Conservation (phyloP, 495 filamentous ascomycete species). For the Penicillium simplicissimum region DNA sequence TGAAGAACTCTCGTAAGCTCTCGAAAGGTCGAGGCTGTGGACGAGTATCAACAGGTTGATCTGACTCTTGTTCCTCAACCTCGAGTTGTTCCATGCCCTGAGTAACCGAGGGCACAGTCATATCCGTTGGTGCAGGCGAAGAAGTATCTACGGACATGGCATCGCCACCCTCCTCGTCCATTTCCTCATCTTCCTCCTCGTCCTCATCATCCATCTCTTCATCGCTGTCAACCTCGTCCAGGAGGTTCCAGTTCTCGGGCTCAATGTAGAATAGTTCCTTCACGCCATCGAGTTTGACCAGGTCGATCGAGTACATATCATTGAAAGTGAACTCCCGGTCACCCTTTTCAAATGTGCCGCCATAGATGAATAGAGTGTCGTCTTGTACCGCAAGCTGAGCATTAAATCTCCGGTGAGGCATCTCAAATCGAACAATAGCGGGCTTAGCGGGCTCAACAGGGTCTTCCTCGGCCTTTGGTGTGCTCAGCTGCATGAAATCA, state of each 20-base stretch:
- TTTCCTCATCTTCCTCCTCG: conserved; percentile 65
- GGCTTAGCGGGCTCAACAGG: conserved; percentile 52
- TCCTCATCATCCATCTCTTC: conserved; percentile 65
- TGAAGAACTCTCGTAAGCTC: conserved; percentile 87
- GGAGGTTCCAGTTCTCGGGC: conserved; percentile 81
- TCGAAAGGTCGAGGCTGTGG: conserved; percentile 81
- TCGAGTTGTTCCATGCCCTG: conserved; percentile 66
- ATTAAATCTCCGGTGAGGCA: conserved; percentile 88
- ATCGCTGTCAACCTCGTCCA: conserved; percentile 60
- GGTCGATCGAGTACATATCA: conserved; percentile 87
- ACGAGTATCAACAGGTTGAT: conserved; percentile 45
- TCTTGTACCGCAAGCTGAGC: conserved; percentile 86
- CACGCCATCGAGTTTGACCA: conserved; percentile 89
- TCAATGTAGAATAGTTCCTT: conserved; percentile 83
- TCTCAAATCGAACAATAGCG: conserved; percentile 59
- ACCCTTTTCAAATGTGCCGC: conserved; percentile 91
- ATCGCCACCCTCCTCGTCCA: conserved; percentile 43
- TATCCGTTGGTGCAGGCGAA: conserved; percentile 39
- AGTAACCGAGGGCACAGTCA: conserved; percentile 40
- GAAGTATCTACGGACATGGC: conserved; percentile 42
- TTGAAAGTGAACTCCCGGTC: conserved; percentile 94
- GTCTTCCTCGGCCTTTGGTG: conserved; percentile 51
- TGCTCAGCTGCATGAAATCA: conserved; percentile 47
- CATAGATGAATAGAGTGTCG: conserved; percentile 88
- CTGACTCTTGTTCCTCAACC: conserved; percentile 55